phyloP scores from a whole-genome alignment of 176 grass and related monocot genomes.

The Saccharum officinarum region DNA sequence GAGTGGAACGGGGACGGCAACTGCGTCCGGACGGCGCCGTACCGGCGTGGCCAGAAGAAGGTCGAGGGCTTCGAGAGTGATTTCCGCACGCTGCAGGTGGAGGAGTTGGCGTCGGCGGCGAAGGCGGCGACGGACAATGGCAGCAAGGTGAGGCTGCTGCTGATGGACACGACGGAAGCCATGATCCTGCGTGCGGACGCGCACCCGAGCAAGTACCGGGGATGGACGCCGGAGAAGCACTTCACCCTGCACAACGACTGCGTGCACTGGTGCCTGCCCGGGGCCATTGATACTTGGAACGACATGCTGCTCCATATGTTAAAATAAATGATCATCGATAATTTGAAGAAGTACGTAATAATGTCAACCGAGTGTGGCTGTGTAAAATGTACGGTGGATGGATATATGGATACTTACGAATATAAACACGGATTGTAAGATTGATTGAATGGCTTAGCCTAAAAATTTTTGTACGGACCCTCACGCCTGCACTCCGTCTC shows the following conservation, averaged over 20 bases:
- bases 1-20: slow-evolving; percentile 57
- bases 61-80: slow-evolving; percentile 34
- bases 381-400: no score
- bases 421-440: no score
- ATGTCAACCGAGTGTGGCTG: not conserved
- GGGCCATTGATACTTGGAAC: slow-evolving; percentile 59
- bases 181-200: slow-evolving; percentile 58
- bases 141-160: slow-evolving; percentile 20
- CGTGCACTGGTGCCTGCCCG: slow-evolving; percentile 70
- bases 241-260: slow-evolving; percentile 56
- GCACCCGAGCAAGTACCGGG: slow-evolving; percentile 63
- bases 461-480: no score
- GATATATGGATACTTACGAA: no score
- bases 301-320: slow-evolving; percentile 60
- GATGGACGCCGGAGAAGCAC: slow-evolving; percentile 40
- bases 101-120: slow-evolving; percentile 42
- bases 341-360: not conserved
- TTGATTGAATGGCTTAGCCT: no score
- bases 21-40: slow-evolving; percentile 52
- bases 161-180: slow-evolving; percentile 67
- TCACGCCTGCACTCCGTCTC: no score
- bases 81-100: slow-evolving; percentile 32
- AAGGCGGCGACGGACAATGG: not conserved
- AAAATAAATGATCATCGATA: not conserved
- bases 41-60: slow-evolving; percentile 28